These are phyloP conservation scores for Pholiota microspora DNA, from an alignment of 768 basidiomycete genomes.

Conservation along the genomic window DNA sequence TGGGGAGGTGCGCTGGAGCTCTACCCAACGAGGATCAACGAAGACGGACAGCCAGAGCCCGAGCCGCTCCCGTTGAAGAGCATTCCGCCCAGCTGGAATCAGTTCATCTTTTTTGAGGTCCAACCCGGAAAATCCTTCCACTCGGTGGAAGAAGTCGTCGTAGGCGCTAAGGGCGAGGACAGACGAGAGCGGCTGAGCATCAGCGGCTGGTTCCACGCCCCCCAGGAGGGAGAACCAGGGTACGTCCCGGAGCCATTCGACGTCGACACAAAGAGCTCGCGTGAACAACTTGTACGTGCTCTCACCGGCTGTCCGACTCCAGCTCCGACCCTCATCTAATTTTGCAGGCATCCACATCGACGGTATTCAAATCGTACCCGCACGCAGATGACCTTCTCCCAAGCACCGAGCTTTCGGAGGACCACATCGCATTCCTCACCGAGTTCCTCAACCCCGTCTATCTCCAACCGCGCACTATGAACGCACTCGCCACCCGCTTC, in stretches of 20 bases:
- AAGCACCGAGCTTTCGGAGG: slow-evolving; percentile 51
- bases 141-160: slow-evolving; percentile 95
- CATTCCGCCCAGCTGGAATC: slow-evolving; percentile 84
- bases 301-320: slow-evolving; percentile 11
- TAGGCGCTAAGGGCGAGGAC: slow-evolving; percentile 64
- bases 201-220: slow-evolving; percentile 96
- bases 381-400: slow-evolving; percentile 45
- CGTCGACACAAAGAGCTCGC: slow-evolving; percentile 66
- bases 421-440: slow-evolving; percentile 70
- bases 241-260: slow-evolving; percentile 52
- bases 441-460: slow-evolving; percentile 90
- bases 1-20: slow-evolving; percentile 96
- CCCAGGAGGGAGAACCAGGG: slow-evolving; percentile 88
- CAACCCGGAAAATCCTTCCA: slow-evolving; percentile 96
- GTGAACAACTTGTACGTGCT: slow-evolving; percentile 85
- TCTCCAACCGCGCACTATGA: slow-evolving; percentile 78
- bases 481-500: slow-evolving; percentile 77
- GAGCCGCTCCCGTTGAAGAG: slow-evolving; percentile 59
- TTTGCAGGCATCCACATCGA: slow-evolving; percentile 59
- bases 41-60: slow-evolving; percentile 69
- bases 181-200: slow-evolving; percentile 80
- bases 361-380: slow-evolving; percentile 55
- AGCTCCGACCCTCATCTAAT: slow-evolving; percentile 3
- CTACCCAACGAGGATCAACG: slow-evolving; percentile 69
- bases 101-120: slow-evolving; percentile 87